Conservation (phyloP, 2,329 filamentous ascomycete species). For the Lachnum nothofagi region DNA sequence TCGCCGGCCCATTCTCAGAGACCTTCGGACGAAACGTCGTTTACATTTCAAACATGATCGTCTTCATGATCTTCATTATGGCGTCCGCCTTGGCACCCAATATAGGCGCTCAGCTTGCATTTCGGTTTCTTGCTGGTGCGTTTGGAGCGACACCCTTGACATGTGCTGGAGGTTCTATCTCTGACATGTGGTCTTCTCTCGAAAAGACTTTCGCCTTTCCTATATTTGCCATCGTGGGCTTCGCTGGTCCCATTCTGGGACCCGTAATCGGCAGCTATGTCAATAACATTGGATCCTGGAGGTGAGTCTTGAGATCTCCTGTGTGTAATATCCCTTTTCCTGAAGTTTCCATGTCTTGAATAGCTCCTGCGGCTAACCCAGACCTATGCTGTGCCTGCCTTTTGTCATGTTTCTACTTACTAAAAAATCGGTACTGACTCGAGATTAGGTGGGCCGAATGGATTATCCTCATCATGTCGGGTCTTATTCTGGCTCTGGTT, state of each 20-base stretch:
- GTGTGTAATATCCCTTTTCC: no score
- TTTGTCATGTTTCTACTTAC: no score
- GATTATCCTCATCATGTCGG: constrained; percentile 61
- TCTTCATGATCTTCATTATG: constrained; percentile 41
- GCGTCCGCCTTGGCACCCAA: constrained; percentile 34
- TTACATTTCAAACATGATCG: constrained; percentile 35
- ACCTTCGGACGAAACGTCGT: constrained; percentile 37
- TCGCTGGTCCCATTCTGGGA: constrained; percentile 59
- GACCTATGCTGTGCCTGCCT: no score
- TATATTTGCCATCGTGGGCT: constrained; percentile 60
- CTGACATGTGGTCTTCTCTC: constrained; percentile 52
- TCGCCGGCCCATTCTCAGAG: constrained; percentile 37
- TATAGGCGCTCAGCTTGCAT: constrained; percentile 39
- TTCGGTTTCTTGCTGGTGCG: constrained; percentile 59
- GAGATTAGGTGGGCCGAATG: constrained; percentile 72
- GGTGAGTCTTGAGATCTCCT: no score
- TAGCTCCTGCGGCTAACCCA: no score
- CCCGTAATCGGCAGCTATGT: constrained; percentile 65
- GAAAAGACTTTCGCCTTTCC: constrained; percentile 52
- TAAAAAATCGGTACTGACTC: no score
- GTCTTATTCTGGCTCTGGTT: constrained; percentile 54
- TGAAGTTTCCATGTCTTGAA: no score
- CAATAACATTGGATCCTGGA: constrained; percentile 60
- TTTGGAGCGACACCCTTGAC: constrained; percentile 59
- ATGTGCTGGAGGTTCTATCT: constrained; percentile 56